Percentiles rank a stretch among this genome's conserved stretches.
Evolutionary conservation across 139 green algal species (phyloP).

Genomic region (Micromonas pusilla): DNA sequence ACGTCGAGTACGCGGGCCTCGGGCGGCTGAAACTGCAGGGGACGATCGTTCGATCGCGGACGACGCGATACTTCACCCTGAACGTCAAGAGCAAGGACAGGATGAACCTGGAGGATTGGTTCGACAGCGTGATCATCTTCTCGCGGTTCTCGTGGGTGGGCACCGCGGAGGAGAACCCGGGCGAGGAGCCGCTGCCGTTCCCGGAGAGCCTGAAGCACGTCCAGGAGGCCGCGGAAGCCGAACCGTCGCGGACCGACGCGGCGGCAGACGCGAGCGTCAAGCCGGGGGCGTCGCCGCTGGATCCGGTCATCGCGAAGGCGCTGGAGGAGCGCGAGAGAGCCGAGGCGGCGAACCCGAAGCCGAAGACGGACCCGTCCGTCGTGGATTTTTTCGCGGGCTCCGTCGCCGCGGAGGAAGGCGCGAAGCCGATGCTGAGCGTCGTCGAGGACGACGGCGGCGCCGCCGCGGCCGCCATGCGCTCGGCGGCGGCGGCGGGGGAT

Average conservation of each 20-base stretch:
- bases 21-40: constrained; percentile 71
- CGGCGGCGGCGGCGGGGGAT: neutral
- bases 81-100: constrained; percentile 43
- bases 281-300: neutral
- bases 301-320: neutral
- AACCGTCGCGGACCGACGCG: neutral
- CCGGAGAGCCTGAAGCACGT: constrained; percentile 41
- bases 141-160: constrained; percentile 68
- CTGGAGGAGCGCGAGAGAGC: neutral
- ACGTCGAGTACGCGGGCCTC: constrained; percentile 67
- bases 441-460: neutral
- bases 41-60: constrained; percentile 63
- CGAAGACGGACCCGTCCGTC: neutral
- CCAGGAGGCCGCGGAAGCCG: neutral
- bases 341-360: neutral
- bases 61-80: constrained; percentile 67
- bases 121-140: constrained; percentile 83
- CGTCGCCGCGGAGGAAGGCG: neutral
- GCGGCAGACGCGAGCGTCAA: neutral
- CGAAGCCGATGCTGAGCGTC: neutral
- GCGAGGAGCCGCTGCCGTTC: constrained; percentile 64
- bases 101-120: constrained; percentile 70
- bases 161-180: constrained; percentile 65
- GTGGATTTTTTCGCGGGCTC: neutral
- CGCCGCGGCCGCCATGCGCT: too few species aligned